Conservation (phyloP, 148 eudicot species). For the Rhododendron ferrugineum region DNA sequence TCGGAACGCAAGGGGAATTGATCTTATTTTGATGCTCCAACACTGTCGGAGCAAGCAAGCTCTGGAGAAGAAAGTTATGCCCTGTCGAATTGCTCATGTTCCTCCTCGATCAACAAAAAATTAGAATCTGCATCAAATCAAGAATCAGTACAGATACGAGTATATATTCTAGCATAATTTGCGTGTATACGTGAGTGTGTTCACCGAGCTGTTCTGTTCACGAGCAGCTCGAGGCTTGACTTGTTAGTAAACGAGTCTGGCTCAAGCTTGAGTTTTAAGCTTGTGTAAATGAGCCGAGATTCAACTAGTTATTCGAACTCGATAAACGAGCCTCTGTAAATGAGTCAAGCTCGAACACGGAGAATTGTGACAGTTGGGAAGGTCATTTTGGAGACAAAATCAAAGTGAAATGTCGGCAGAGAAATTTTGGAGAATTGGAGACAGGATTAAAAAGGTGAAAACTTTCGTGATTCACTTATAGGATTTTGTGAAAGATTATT, state of each 20-base stretch:
- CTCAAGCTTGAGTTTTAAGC: neutral
- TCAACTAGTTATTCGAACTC: neutral
- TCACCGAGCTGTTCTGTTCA: neutral
- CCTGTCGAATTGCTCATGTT: constrained; percentile 71
- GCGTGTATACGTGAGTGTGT: neutral
- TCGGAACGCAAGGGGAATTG: constrained; percentile 37
- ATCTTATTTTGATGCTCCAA: constrained; percentile 49
- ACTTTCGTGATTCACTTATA: neutral
- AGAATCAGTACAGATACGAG: neutral
- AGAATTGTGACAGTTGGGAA: neutral
- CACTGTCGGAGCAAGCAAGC: constrained; percentile 41
- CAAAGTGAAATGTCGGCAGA: neutral
- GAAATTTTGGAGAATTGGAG: neutral
- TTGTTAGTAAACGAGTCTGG: neutral
- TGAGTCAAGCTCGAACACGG: no score
- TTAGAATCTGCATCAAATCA: constrained; percentile 13
- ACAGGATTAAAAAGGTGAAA: neutral
- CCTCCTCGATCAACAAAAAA: constrained; percentile 6
- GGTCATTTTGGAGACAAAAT: neutral
- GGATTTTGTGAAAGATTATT: neutral
- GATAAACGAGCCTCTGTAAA: neutral
- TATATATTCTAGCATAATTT: neutral
- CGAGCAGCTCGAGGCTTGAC: neutral
- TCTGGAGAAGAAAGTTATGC: constrained; percentile 47
- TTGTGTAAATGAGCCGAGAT: neutral